Evolutionary conservation across 2,329 filamentous ascomycete species (phyloP).

Genomic region (Trichoderma sp.): DNA sequence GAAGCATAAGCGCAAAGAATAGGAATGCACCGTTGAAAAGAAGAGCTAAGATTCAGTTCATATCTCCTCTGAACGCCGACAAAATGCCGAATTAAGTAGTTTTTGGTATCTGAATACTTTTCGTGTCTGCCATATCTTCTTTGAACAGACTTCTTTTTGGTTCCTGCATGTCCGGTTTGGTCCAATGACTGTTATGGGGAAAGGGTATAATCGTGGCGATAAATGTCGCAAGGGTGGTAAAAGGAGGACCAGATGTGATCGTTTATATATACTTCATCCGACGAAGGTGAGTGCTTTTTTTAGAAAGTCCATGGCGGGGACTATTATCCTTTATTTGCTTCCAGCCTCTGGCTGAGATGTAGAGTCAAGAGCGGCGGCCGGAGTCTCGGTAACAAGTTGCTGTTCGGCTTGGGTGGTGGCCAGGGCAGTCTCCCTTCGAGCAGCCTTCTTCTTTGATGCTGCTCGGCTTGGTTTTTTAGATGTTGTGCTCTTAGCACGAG

Average conservation of each 20-base stretch:
- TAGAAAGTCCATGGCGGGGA: background rate
- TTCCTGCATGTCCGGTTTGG: background rate
- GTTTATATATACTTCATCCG: constrained; percentile 14
- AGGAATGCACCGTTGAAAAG: background rate
- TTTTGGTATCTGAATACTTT: background rate
- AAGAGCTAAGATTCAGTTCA: background rate
- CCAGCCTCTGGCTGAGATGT: background rate
- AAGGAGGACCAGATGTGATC: background rate
- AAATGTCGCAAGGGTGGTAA: background rate
- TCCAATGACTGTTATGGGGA: background rate
- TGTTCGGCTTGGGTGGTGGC: background rate
- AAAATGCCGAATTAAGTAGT: constrained; percentile 11
- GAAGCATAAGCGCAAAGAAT: background rate
- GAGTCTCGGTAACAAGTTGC: background rate
- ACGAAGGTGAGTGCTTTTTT: background rate
- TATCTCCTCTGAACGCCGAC: constrained; percentile 12
- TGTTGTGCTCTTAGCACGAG: background rate
- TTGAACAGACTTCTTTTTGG: background rate
- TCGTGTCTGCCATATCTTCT: background rate
- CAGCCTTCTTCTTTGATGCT: constrained; percentile 18
- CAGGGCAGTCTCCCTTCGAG: constrained; percentile 7
- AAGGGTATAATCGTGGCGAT: constrained; percentile 7
- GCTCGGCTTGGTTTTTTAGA: constrained; percentile 10
- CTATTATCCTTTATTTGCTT: background rate
- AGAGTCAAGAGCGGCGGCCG: background rate